These are phyloP conservation scores for Fusarium austroafricanum DNA, from an alignment of 2,329 filamentous ascomycete species.

Conservation along the genomic window DNA sequence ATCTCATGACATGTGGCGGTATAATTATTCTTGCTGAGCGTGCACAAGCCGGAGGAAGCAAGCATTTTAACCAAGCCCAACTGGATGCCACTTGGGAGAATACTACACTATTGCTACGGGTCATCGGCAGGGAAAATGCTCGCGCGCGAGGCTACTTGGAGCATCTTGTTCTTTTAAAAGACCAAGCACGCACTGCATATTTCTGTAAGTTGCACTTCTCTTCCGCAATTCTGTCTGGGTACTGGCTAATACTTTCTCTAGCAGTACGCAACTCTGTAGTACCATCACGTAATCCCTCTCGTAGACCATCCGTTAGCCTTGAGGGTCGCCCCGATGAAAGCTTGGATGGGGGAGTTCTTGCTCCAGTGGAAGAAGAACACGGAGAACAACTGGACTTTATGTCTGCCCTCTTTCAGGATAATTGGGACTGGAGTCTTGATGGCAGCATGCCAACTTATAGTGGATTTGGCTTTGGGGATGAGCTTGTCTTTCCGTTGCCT, in stretches of 20 bases:
- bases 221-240: not conserved
- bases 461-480: slow-evolving; percentile 1
- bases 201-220: not conserved
- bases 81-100: slow-evolving; percentile 13
- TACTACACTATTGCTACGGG: not conserved
- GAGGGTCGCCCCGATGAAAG: not conserved
- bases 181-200: not conserved
- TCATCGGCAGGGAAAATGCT: not conserved
- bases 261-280: not conserved
- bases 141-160: not conserved
- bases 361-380: not conserved
- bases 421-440: slow-evolving; percentile 11
- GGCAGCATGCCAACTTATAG: not conserved
- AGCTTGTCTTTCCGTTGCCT: not conserved
- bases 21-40: slow-evolving; percentile 2
- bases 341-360: not conserved
- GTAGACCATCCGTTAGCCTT: not conserved
- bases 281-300: not conserved
- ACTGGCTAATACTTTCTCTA: not conserved
- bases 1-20: slow-evolving; percentile 1
- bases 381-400: not conserved
- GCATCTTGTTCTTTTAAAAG: not conserved
- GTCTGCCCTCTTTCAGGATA: not conserved
- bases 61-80: not conserved
- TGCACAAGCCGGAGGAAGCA: not conserved